Conservation (phyloP, 768 basidiomycete genomes). For the Kwoniella sp. region DNA sequence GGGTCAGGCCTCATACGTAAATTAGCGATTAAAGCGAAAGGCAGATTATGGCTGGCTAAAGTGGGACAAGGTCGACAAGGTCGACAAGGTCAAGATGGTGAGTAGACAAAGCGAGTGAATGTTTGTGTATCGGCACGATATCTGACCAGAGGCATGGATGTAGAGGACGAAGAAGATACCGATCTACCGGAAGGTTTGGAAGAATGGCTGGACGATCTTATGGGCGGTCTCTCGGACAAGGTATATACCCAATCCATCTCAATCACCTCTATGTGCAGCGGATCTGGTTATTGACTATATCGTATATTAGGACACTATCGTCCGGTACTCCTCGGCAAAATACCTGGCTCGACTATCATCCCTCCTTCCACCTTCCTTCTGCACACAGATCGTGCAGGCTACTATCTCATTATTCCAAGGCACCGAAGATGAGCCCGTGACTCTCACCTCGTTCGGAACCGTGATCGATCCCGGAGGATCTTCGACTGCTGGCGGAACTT, state of each 20-base stretch:
- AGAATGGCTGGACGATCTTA: conserved; percentile 68
- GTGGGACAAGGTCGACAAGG: conserved; percentile 20
- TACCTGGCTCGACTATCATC: conserved; percentile 81
- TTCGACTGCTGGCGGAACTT: conserved; percentile 30
- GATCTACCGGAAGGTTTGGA: conserved; percentile 80
- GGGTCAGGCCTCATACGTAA: conserved; percentile 46
- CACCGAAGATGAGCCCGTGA: conserved; percentile 46
- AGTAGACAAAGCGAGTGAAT: too few relatives aligned
- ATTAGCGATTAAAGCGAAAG: conserved; percentile 49
- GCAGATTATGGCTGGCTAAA: conserved; percentile 51
- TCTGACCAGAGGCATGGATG: too few relatives aligned
- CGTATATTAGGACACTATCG: conserved; percentile 77
- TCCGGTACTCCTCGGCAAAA: conserved; percentile 93
- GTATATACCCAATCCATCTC: conserved; percentile 57
- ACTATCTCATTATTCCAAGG: conserved; percentile 72
- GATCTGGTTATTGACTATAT: neutral
- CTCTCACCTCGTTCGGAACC: conserved; percentile 34
- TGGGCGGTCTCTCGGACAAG: conserved; percentile 76
- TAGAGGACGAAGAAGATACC: conserved; percentile 45
- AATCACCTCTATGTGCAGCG: neutral
- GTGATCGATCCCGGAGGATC: conserved; percentile 48
- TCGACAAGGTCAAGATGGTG: neutral
- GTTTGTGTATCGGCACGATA: too few relatives aligned
- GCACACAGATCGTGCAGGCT: conserved; percentile 78
- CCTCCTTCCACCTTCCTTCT: conserved; percentile 73